Percentiles rank a stretch among this genome's conserved stretches.
Evolutionary conservation across 371 early-diverging fungal genomes (phyloP).

Genomic region (Zychaea mexicana): DNA sequence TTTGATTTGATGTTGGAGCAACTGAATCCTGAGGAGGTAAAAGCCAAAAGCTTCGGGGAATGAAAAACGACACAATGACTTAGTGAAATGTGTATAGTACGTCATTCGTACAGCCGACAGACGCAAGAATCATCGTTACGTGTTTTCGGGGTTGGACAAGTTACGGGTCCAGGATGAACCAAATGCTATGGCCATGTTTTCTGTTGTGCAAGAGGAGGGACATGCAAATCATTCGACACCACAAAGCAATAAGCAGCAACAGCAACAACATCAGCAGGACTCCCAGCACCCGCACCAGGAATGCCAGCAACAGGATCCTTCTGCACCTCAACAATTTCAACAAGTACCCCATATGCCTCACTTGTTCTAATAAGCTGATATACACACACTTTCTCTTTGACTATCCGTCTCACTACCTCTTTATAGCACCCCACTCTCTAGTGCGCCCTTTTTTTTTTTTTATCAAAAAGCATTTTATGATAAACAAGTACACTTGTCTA

Average conservation of each 20-base stretch:
- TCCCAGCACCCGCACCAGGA: too few relatives aligned
- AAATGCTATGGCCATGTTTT: slow-evolving; percentile 17
- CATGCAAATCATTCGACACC: not conserved
- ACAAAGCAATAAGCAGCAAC: not conserved
- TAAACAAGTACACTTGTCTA: too few relatives aligned
- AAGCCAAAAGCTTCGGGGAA: not conserved
- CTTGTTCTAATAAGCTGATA: too few relatives aligned
- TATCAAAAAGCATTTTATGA: too few relatives aligned
- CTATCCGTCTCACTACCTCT: too few relatives aligned
- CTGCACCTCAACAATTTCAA: too few relatives aligned
- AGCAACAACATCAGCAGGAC: not conserved
- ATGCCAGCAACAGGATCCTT: too few relatives aligned
- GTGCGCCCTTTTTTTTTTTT: too few relatives aligned
- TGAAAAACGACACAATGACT: not conserved
- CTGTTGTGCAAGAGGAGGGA: slow-evolving; percentile 3
- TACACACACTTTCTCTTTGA: too few relatives aligned
- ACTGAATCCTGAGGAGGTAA: slow-evolving; percentile 12
- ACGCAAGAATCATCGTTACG: slow-evolving; percentile 13
- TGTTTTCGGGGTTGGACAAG: slow-evolving; percentile 11
- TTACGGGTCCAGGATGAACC: slow-evolving; percentile 7
- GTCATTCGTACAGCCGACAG: slow-evolving; percentile 16
- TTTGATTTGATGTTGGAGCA: slow-evolving; percentile 9
- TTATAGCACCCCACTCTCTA: too few relatives aligned
- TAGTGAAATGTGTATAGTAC: slow-evolving; percentile 8
- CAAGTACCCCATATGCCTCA: too few relatives aligned